Percentiles rank a stretch among this genome's conserved stretches.
Conservation (phyloP, 371 early-diverging fungal genomes). For the Catenaria anguillulae region DNA sequence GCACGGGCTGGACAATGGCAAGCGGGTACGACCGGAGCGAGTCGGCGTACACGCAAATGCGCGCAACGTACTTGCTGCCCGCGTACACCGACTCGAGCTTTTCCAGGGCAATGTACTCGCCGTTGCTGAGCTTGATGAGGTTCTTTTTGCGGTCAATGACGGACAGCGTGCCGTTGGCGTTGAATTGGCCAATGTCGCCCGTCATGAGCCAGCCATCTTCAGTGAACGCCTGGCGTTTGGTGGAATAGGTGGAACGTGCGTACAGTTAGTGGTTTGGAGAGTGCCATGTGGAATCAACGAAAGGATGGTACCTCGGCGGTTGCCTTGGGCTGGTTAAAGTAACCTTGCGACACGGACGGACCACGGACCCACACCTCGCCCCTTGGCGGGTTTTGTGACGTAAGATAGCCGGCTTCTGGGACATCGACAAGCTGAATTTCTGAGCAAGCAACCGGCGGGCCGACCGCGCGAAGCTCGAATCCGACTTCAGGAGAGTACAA, state of each 20-base stretch:
- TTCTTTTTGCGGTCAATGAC: conserved; percentile 80
- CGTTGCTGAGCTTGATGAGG: conserved; percentile 72
- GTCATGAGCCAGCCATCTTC: conserved; percentile 87
- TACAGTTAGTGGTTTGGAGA: no score
- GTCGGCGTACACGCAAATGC: conserved; percentile 59
- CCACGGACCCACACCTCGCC: conserved; percentile 87
- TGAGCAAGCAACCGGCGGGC: conserved; percentile 63
- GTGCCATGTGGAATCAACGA: no score
- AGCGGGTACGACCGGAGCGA: conserved; percentile 10
- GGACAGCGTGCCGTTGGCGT: conserved; percentile 44
- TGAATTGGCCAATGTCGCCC: conserved; percentile 83
- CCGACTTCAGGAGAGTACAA: conserved; percentile 17
- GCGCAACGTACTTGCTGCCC: conserved; percentile 52
- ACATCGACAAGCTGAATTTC: conserved; percentile 83
- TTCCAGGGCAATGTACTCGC: conserved; percentile 87
- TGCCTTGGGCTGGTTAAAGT: conserved; percentile 50
- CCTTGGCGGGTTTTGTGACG: conserved; percentile 52
- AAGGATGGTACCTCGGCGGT: not conserved
- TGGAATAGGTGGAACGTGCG: no score
- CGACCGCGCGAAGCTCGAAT: conserved; percentile 32
- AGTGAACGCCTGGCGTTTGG: no score
- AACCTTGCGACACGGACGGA: conserved; percentile 53
- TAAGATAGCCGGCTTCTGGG: conserved; percentile 56
- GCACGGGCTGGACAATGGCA: conserved; percentile 10
- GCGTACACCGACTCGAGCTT: conserved; percentile 90